These are phyloP conservation scores for Malassezia nana DNA, from an alignment of 1,284 basidiomycete genomes.

Conservation along the genomic window DNA sequence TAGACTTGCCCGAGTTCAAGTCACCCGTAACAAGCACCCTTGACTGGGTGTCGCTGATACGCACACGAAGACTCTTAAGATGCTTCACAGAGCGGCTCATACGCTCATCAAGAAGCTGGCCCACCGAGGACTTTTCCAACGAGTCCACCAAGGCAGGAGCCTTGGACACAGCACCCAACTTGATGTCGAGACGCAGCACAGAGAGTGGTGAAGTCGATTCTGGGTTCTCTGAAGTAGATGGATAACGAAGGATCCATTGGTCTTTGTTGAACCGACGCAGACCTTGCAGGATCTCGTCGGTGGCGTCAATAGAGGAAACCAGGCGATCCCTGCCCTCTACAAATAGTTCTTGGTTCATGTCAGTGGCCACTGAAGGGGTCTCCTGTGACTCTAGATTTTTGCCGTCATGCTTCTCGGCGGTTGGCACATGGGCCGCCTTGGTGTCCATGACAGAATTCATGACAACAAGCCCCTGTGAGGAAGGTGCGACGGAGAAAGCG, in stretches of 20 bases:
- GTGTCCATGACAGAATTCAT: neutral
- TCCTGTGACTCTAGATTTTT: too few relatives aligned
- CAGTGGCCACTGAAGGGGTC: neutral
- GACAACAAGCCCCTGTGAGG: neutral
- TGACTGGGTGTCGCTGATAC: conserved; percentile 82
- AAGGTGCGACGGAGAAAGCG: neutral
- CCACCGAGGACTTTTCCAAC: conserved; percentile 83
- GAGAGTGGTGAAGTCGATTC: conserved; percentile 39
- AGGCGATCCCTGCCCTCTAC: conserved; percentile 51
- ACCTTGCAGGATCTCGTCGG: conserved; percentile 61
- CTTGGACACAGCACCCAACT: conserved; percentile 57
- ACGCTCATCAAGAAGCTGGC: conserved; percentile 78
- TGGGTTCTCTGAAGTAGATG: conserved; percentile 42
- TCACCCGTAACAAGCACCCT: conserved; percentile 99
- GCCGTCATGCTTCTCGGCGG: neutral
- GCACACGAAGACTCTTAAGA: conserved; percentile 70
- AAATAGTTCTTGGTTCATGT: conserved; percentile 10
- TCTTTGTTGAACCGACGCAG: conserved; percentile 72
- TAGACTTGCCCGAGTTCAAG: conserved; percentile 96
- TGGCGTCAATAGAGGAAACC: conserved; percentile 63
- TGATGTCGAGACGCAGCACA: conserved; percentile 80
- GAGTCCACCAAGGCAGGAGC: conserved; percentile 69
- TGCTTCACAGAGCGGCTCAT: conserved; percentile 69
- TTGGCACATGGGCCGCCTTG: neutral
- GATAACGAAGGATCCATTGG: conserved; percentile 78